Evolutionary conservation across 805 yeast species (phyloP).

Genomic region (Candida easanensis): DNA sequence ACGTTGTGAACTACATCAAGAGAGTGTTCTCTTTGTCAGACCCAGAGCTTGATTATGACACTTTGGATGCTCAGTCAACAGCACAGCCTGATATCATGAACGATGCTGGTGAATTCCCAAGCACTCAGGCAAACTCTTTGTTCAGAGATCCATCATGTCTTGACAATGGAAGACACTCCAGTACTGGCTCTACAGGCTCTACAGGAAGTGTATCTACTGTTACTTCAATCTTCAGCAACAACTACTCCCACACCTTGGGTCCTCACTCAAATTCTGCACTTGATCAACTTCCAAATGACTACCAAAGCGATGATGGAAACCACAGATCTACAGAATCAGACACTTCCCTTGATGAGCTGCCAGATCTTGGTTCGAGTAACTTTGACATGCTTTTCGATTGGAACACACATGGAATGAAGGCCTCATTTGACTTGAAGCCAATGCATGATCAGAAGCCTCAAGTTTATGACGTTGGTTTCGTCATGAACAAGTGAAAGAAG

Average conservation of each 20-base stretch:
- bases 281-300: conserved; percentile 1
- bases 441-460: conserved; percentile 1
- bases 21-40: conserved; percentile 7
- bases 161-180: conserved; percentile 1
- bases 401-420: conserved; percentile 5
- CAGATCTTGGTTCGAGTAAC: conserved; percentile 9
- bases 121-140: background rate
- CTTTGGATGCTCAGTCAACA: conserved; percentile 1
- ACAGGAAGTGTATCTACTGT: conserved; percentile 1
- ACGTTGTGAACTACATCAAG: conserved; percentile 8
- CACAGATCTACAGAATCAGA: conserved; percentile 9
- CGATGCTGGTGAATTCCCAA: conserved; percentile 4
- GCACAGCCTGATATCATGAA: conserved; percentile 4
- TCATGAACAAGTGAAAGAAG: conserved; percentile 2
- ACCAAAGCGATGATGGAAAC: background rate
- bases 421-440: conserved; percentile 3
- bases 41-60: conserved; percentile 11
- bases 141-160: background rate
- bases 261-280: conserved; percentile 1
- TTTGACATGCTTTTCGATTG: conserved; percentile 17
- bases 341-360: conserved; percentile 17
- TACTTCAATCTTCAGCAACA: conserved; percentile 9
- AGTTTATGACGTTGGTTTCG: conserved; percentile 6
- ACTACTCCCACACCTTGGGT: conserved; percentile 5
- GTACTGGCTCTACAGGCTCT: conserved; percentile 9